These are phyloP conservation scores for Actinomortierella wolfii DNA, from an alignment of 371 early-diverging fungal species.

Conservation along the genomic window DNA sequence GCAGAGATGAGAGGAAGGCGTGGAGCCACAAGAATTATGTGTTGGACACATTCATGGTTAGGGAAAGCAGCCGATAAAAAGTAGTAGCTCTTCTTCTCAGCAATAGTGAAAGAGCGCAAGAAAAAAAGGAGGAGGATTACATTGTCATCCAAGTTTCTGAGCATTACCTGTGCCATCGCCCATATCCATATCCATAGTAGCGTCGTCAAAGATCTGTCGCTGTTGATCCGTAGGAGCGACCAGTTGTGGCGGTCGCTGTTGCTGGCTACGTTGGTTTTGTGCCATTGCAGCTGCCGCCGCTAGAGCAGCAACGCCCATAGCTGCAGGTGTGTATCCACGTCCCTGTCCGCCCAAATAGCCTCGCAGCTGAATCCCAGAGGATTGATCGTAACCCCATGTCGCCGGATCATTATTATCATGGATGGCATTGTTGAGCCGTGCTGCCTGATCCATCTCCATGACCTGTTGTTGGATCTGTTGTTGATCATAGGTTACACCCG, in stretches of 20 bases:
- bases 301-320: constrained; percentile 37
- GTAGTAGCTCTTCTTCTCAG: too few relatives aligned
- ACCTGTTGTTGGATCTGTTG: constrained; percentile 8
- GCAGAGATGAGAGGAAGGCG: too few relatives aligned
- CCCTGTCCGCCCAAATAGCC: constrained; percentile 34
- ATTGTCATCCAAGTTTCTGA: too few relatives aligned
- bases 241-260: neutral
- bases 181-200: constrained; percentile 37
- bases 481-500: too few relatives aligned
- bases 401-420: constrained; percentile 44
- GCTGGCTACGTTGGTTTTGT: constrained; percentile 14
- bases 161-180: neutral
- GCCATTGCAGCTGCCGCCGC: constrained; percentile 39
- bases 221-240: neutral
- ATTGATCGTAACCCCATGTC: constrained; percentile 21
- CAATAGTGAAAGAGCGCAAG: too few relatives aligned
- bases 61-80: too few relatives aligned
- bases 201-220: neutral
- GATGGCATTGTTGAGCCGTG: constrained; percentile 5
- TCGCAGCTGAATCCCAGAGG: neutral
- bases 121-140: neutral
- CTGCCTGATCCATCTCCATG: too few relatives aligned
- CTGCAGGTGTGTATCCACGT: constrained; percentile 36
- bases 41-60: too few relatives aligned
- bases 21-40: too few relatives aligned